Evolutionary conservation across 108 stramenopile species (phyloP).

Genomic region (Skeletonema tropicum): DNA sequence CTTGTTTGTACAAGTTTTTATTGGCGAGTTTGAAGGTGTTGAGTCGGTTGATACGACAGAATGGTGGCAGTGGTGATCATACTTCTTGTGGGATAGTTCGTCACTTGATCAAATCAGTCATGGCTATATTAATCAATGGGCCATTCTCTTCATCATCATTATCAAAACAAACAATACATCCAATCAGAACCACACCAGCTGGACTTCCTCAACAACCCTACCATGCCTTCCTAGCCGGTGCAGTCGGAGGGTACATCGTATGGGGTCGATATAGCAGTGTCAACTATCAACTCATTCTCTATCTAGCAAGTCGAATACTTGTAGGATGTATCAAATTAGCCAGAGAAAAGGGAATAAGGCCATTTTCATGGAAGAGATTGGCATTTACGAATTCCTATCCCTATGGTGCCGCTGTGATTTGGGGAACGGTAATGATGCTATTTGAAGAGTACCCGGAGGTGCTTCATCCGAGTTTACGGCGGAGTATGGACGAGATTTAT

Average conservation of each 20-base stretch:
- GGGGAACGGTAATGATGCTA: conserved; percentile 83
- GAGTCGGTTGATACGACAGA: conserved; percentile 24
- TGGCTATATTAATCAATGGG: conserved; percentile 53
- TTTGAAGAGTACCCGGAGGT: conserved; percentile 85
- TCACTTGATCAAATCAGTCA: conserved; percentile 5
- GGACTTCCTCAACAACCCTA: conserved; percentile 73
- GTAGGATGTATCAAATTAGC: conserved; percentile 60
- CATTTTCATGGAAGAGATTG: conserved; percentile 42
- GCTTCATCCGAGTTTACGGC: conserved; percentile 74
- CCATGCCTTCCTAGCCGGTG: conserved; percentile 83
- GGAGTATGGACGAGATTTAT: conserved; percentile 91
- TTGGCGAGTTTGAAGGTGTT: conserved; percentile 61
- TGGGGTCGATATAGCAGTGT: conserved; percentile 83
- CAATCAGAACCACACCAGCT: conserved; percentile 18
- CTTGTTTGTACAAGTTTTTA: conserved; percentile 72
- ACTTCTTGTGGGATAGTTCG: background rate
- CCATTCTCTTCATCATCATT: conserved; percentile 30
- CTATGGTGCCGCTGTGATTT: conserved; percentile 64
- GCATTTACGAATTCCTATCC: conserved; percentile 55
- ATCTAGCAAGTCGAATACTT: conserved; percentile 80
- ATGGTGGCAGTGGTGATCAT: background rate
- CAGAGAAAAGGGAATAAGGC: conserved; percentile 56
- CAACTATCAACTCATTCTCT: conserved; percentile 83
- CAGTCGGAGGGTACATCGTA: conserved; percentile 78
- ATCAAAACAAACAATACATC: background rate